phyloP scores from a whole-genome alignment of 2,329 filamentous ascomycete species.

The Sporothrix globosa region DNA sequence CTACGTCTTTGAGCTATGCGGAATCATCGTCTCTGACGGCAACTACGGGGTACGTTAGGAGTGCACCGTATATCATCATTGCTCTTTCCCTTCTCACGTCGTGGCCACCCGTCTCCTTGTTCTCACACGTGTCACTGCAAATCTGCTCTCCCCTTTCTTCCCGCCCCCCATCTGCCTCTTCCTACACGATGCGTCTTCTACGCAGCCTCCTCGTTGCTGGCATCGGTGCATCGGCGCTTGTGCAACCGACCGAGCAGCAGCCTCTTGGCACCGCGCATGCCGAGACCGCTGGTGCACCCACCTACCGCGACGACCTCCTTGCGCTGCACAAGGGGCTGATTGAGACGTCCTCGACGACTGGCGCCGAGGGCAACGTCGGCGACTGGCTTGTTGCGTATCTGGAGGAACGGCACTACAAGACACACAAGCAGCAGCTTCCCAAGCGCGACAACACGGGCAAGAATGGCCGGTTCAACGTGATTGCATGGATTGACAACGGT shows the following conservation, averaged over 20 bases:
- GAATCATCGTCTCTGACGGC: background rate
- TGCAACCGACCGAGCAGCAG: background rate
- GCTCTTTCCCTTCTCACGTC: background rate
- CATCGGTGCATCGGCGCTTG: constrained; percentile 19
- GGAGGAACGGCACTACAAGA: constrained; percentile 49
- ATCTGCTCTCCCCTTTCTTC: background rate
- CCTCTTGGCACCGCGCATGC: background rate
- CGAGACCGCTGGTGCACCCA: constrained; percentile 34
- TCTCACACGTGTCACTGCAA: no score
- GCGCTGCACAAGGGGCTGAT: constrained; percentile 76
- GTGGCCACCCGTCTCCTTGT: background rate
- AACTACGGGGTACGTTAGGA: background rate
- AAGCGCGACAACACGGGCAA: constrained; percentile 40
- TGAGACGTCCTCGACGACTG: constrained; percentile 70
- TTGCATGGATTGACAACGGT: constrained; percentile 64
- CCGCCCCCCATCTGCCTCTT: background rate
- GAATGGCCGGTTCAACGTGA: constrained; percentile 68
- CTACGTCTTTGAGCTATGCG: background rate
- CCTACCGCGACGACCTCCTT: constrained; percentile 61
- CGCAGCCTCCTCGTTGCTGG: constrained; percentile 17
- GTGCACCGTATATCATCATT: background rate
- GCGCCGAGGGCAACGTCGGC: constrained; percentile 69
- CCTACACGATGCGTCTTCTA: constrained; percentile 11
- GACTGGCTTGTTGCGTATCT: constrained; percentile 71
- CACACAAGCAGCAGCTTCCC: constrained; percentile 50